Base-by-base conservation (phyloP, 257 asterid genomes). In the Solanum gracilifrons region DNA sequence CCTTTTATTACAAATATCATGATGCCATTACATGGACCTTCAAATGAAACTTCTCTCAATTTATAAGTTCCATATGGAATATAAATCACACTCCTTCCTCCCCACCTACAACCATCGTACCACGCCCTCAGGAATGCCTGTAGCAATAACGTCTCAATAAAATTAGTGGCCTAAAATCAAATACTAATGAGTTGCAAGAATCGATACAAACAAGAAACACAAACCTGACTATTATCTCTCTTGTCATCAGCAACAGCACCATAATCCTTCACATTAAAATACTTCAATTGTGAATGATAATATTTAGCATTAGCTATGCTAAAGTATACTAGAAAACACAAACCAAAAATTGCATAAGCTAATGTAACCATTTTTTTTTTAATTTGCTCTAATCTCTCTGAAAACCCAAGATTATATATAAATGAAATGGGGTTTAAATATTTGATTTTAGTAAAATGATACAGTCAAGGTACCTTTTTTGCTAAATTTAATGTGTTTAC, bases 61-160 rank as follows among this genome's bases (percentile, higher is more conserved):
- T 87, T 27, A 62, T 79, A 95, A 3, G 84, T 89, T 2, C 98
- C 98, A 27, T 12, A 0, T 1, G 98, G 95, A 46, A 96, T 84
- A 85, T 55, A 46, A 37, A 96, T 85, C 66, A 92, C 86, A 86
- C 93, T 91, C 16, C 87, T 87, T 39, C 96, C 96, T 2, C 23
- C 18, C 75, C 92, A 90, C 10, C 60, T 27, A 32, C 99, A 96
- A 41, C 95, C 97, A 80, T 92, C 93, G 0, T 74, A 74, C 98
- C 99, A 96, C 51, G 98, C 93, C 85, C 55, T 89, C 5, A 90
- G 2, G 89, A 96, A 96, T 6, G 96, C 97, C 99, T 95, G 62
- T 2, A 10, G 15, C 6, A 32, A 32, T 0, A 0, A 9, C 2
- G 8, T 7, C 11, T 35, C 51, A 74, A 74, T 21, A 74, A 74